A percentile compares a stretch with the other conserved stretches of the same genome.
Conservation (phyloP, 441 rosid species). For the Geranium incanum region DNA sequence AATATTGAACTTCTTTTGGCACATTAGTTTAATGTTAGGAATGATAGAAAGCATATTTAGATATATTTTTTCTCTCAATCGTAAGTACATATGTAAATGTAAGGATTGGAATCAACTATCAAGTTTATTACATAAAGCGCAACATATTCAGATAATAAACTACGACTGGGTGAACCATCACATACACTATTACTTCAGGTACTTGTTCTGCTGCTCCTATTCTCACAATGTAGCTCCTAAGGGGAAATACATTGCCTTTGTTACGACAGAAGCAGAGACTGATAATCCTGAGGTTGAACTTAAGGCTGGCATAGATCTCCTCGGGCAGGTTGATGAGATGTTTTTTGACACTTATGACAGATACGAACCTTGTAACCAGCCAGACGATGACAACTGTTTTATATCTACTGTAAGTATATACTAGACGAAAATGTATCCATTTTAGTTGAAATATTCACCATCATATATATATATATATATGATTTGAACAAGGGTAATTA, state of each 20-base stretch:
- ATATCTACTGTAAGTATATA: conserved; percentile 44
- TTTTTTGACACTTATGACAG: conserved; percentile 56
- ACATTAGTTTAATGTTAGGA: too few relatives aligned
- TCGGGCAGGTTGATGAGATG: conserved; percentile 53
- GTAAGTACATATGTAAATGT: too few relatives aligned
- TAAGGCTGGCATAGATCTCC: conserved; percentile 54
- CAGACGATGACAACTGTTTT: conserved; percentile 47
- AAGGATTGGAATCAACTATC: too few relatives aligned
- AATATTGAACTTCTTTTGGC: too few relatives aligned
- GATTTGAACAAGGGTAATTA: too few relatives aligned
- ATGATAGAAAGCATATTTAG: too few relatives aligned
- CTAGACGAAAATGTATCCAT: background rate
- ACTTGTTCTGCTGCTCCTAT: conserved; percentile 70
- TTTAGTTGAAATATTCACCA: too few relatives aligned
- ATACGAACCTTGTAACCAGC: conserved; percentile 41
- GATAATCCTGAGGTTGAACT: conserved; percentile 52
- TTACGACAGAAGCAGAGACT: conserved; percentile 62
- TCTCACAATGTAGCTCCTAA: conserved; percentile 68
- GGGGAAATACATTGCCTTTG: conserved; percentile 62
- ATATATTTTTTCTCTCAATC: too few relatives aligned
- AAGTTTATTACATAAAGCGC: too few relatives aligned
- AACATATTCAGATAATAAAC: too few relatives aligned
- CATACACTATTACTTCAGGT: conserved; percentile 24
- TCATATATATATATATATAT: too few relatives aligned
- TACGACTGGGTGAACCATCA: too few relatives aligned